A percentile compares a stretch with the other conserved stretches of the same genome.
phyloP scores from a whole-genome alignment of 1,284 basidiomycete genomes.

The Irpex sp. region DNA sequence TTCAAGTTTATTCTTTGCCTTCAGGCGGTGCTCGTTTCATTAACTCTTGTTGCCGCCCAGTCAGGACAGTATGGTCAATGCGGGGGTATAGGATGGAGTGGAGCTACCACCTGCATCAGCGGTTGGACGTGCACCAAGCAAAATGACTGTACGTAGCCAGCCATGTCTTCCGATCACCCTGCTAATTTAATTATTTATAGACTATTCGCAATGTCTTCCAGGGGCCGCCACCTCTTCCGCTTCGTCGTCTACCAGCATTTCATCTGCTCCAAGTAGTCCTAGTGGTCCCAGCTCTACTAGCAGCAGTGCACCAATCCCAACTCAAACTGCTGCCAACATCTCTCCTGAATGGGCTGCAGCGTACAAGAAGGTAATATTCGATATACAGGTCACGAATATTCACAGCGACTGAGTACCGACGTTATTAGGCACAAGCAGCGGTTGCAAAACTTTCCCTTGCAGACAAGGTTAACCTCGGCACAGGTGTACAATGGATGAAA shows the following conservation, averaged over 20 bases:
- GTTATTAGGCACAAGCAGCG: conserved; percentile 50
- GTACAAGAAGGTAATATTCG: conserved; percentile 53
- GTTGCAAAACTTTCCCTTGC: conserved; percentile 56
- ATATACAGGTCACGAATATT: not conserved
- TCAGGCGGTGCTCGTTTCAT: conserved; percentile 21
- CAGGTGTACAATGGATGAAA: conserved; percentile 55
- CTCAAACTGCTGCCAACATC: conserved; percentile 45
- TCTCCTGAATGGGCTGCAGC: conserved; percentile 63
- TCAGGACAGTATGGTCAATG: conserved; percentile 50
- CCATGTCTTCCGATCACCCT: not conserved
- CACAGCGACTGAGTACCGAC: not conserved
- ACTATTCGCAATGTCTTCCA: conserved; percentile 57
- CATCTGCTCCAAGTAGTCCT: conserved; percentile 27
- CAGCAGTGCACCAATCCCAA: conserved; percentile 11
- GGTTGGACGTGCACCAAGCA: conserved; percentile 47
- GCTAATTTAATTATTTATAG: conserved; percentile 29
- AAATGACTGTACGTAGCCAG: conserved; percentile 46
- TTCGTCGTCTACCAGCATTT: not conserved
- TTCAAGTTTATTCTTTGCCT: conserved; percentile 17
- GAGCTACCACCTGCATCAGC: conserved; percentile 51
- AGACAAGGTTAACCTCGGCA: conserved; percentile 67
- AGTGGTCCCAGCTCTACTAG: conserved; percentile 22
- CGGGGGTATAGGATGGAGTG: conserved; percentile 59
- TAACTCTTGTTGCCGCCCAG: conserved; percentile 29
- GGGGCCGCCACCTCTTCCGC: conserved; percentile 25